These are phyloP conservation scores for Lasiosphaeria ovina DNA, from an alignment of 495 filamentous ascomycete genomes.

Conservation along the genomic window DNA sequence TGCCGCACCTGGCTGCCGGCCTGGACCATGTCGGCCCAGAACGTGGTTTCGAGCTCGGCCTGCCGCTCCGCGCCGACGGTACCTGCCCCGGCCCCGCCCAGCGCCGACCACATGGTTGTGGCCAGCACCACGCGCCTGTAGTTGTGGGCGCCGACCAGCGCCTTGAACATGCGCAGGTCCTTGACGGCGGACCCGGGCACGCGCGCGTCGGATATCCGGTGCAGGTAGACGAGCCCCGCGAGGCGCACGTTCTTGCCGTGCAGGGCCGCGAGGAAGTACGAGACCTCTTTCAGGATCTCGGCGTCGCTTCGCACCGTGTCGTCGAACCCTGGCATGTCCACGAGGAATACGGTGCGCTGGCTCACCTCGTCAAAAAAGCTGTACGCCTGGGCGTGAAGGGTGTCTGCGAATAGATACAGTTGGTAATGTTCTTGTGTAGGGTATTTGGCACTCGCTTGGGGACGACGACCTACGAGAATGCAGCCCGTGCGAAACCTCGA, in stretches of 20 bases:
- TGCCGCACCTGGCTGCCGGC: not conserved
- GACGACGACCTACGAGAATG: conserved; percentile 25
- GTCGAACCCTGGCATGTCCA: conserved; percentile 49
- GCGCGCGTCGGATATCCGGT: conserved; percentile 8
- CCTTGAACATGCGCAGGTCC: conserved; percentile 6
- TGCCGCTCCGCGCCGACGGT: not conserved
- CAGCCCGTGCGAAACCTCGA: conserved; percentile 23
- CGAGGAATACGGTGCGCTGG: conserved; percentile 14
- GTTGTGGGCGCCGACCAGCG: conserved; percentile 1
- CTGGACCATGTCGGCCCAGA: conserved; percentile 3
- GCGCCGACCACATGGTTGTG: conserved; percentile 8
- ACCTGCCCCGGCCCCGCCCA: not conserved
- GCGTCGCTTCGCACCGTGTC: conserved; percentile 25
- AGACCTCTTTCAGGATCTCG: conserved; percentile 42
- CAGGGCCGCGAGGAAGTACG: conserved; percentile 7
- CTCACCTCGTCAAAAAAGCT: conserved; percentile 12
- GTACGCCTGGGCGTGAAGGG: not conserved
- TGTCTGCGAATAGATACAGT: not conserved
- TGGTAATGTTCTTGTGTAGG: too few relatives aligned
- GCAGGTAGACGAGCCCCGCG: conserved; percentile 6
- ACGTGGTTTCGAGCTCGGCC: conserved; percentile 1
- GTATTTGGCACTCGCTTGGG: too few relatives aligned
- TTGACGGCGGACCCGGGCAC: conserved; percentile 6
- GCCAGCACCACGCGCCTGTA: conserved; percentile 1
- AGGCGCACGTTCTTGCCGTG: not conserved